phyloP scores from a whole-genome alignment of 2,329 filamentous ascomycete species.

The Lomentospora prolificans region DNA sequence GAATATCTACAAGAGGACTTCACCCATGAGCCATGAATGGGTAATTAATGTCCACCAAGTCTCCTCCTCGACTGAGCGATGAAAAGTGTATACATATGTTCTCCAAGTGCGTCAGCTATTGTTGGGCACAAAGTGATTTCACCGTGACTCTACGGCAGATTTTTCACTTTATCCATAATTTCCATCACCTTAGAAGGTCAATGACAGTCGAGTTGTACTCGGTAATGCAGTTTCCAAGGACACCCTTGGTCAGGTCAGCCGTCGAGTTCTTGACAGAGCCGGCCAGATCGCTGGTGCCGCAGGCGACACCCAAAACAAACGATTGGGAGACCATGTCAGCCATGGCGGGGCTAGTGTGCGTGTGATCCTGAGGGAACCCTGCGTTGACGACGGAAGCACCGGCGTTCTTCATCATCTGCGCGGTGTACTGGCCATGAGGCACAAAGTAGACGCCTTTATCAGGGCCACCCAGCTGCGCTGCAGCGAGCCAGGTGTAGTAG shows the following conservation, averaged over 20 bases:
- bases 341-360: slow-evolving; percentile 48
- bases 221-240: slow-evolving; percentile 20
- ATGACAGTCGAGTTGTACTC: slow-evolving; percentile 12
- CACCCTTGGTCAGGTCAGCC: slow-evolving; percentile 18
- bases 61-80: no score
- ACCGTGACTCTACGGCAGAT: no score
- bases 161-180: no score
- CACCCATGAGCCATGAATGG: no score
- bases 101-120: no score
- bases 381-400: slow-evolving; percentile 39
- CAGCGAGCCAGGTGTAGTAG: slow-evolving; percentile 37
- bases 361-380: slow-evolving; percentile 51
- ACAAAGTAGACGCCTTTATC: slow-evolving; percentile 40
- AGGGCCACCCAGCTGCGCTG: slow-evolving; percentile 24
- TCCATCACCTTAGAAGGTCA: slow-evolving; percentile 11
- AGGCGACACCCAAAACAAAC: slow-evolving; percentile 46
- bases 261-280: slow-evolving; percentile 21
- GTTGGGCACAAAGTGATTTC: no score
- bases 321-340: slow-evolving; percentile 45
- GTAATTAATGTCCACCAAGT: no score
- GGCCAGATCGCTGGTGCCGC: slow-evolving; percentile 32
- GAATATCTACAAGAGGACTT: no score
- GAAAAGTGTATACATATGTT: no score
- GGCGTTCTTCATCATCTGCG: slow-evolving; percentile 39
- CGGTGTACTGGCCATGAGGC: slow-evolving; percentile 50